Evolutionary conservation across 495 filamentous ascomycete species (phyloP).

Genomic region (Hypoxylon trugodes): DNA sequence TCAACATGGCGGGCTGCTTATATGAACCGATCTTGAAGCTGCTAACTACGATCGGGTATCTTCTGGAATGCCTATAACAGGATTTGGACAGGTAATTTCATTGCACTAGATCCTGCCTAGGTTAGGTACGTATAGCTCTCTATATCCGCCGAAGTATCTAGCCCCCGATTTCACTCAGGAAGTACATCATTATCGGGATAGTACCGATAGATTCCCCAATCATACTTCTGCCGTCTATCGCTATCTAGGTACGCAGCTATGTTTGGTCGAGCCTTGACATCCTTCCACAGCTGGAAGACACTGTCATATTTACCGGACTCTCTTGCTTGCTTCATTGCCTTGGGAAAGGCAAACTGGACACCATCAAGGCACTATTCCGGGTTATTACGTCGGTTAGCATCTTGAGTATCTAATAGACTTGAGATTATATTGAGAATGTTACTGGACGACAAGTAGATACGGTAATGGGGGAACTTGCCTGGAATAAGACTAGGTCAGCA

Average conservation of each 20-base stretch:
- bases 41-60: too few species aligned
- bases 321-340: constrained; percentile 58
- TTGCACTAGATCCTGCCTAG: too few species aligned
- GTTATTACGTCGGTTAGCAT: background rate
- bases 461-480: constrained; percentile 42
- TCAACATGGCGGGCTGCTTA: too few species aligned
- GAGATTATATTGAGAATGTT: too few species aligned
- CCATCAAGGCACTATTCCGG: constrained; percentile 55
- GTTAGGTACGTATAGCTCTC: too few species aligned
- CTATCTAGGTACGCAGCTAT: constrained; percentile 69
- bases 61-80: too few species aligned
- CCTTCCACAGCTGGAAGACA: constrained; percentile 64
- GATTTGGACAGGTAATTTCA: too few species aligned
- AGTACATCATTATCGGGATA: constrained; percentile 4
- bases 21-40: too few species aligned
- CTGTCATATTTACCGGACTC: constrained; percentile 57
- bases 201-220: constrained; percentile 5
- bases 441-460: too few species aligned
- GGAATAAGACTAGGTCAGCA: constrained; percentile 65
- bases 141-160: too few species aligned
- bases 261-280: constrained; percentile 60
- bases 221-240: constrained; percentile 55
- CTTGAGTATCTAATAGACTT: too few species aligned
- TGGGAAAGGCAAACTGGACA: constrained; percentile 69
- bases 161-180: too few species aligned